These are phyloP conservation scores for Crithidia thermophila DNA, from an alignment of 208 protist species.

Conservation along the genomic window DNA sequence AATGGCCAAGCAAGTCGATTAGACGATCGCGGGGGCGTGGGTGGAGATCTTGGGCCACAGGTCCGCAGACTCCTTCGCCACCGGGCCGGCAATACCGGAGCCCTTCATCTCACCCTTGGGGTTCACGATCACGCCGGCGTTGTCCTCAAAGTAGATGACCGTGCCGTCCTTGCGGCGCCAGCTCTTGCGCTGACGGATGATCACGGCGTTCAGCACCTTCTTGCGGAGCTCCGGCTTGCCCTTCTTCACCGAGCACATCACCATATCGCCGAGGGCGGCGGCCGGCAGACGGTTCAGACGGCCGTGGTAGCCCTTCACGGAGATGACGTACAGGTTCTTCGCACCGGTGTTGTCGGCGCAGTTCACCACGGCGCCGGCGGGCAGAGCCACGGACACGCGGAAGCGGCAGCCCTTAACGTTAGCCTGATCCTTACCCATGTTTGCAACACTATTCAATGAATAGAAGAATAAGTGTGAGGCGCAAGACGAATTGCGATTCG, in stretches of 20 bases:
- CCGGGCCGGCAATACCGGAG: slow-evolving; percentile 99
- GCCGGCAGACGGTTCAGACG: slow-evolving; percentile 98
- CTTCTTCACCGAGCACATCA: slow-evolving; percentile 99
- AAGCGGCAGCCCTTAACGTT: slow-evolving; percentile 98
- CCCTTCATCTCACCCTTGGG: slow-evolving; percentile 99
- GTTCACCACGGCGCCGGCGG: slow-evolving; percentile 99
- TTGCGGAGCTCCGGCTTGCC: slow-evolving; percentile 99
- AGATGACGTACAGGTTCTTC: slow-evolving; percentile 99
- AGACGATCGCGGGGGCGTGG: slow-evolving; percentile 96
- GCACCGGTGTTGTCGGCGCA: slow-evolving; percentile 99
- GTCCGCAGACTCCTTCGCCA: slow-evolving; percentile 99
- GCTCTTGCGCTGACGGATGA: slow-evolving; percentile 99
- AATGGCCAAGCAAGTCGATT: no score
- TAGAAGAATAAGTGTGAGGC: no score
- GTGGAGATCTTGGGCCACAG: slow-evolving; percentile 99
- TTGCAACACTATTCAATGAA: no score
- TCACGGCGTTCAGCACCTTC: slow-evolving; percentile 98
- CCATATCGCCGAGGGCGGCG: slow-evolving; percentile 98
- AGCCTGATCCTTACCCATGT: slow-evolving; percentile 91
- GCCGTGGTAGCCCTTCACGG: slow-evolving; percentile 98
- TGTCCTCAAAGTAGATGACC: slow-evolving; percentile 99
- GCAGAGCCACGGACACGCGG: slow-evolving; percentile 98
- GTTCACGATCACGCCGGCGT: slow-evolving; percentile 99
- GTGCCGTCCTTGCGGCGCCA: slow-evolving; percentile 99
- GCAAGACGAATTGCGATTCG: no score